Conservation (phyloP, 2,329 filamentous ascomycete genomes). For the Trichoderma breve region DNA sequence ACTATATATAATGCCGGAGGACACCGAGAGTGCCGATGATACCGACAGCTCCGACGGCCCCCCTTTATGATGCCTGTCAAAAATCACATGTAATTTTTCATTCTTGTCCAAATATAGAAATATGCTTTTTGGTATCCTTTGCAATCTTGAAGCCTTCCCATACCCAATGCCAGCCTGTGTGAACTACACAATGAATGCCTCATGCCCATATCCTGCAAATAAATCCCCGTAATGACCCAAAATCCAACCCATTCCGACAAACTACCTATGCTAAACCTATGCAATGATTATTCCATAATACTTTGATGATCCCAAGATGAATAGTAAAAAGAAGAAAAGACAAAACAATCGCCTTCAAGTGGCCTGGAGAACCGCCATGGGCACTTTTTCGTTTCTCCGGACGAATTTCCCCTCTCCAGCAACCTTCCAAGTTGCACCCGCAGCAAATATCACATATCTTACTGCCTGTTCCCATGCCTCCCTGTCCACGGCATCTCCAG, state of each 20-base stretch:
- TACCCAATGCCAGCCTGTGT: background rate
- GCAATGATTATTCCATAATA: background rate
- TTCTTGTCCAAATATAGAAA: background rate
- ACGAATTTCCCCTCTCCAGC: constrained; percentile 47
- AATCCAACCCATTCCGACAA: background rate
- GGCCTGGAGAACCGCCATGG: background rate
- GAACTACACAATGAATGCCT: background rate
- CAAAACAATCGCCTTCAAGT: background rate
- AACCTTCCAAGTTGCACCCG: constrained; percentile 42
- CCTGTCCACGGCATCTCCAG: constrained; percentile 45
- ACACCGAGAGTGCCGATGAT: background rate
- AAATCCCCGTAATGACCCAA: background rate
- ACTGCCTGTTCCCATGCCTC: constrained; percentile 48
- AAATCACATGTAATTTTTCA: background rate
- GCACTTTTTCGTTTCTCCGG: constrained; percentile 16
- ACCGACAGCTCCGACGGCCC: background rate
- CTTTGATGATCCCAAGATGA: background rate
- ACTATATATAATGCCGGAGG: background rate
- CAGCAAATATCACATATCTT: constrained; percentile 39
- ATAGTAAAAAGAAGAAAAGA: background rate
- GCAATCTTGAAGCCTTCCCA: background rate
- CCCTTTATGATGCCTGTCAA: background rate
- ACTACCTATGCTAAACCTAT: background rate
- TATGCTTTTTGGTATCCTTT: background rate
- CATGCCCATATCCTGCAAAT: background rate